Conservation (phyloP, 345 rosid genomes). For the Salix exigua region DNA sequence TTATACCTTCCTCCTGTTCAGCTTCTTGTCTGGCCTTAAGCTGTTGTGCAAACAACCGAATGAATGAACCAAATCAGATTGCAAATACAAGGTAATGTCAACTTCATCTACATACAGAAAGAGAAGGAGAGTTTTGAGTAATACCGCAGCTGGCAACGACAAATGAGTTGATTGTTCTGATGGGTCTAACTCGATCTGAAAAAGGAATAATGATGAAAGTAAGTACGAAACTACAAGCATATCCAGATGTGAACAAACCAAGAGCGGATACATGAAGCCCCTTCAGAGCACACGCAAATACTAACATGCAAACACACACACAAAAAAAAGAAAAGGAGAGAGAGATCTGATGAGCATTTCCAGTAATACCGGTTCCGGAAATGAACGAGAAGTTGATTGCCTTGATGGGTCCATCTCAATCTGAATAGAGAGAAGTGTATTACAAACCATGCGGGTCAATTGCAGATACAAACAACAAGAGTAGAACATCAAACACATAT, state of each 20-base stretch:
- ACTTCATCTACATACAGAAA: not conserved
- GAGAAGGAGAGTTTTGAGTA: no score
- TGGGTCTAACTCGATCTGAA: no score
- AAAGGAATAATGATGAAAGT: no score
- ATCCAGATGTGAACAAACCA: no score
- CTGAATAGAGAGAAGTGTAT: constrained; percentile 24
- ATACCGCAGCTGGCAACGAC: not conserved
- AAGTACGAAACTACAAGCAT: no score
- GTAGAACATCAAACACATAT: not conserved
- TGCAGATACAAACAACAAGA: not conserved
- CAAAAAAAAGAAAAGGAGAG: not conserved
- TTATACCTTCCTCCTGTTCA: constrained; percentile 25
- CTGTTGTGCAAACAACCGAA: constrained; percentile 29
- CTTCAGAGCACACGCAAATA: no score
- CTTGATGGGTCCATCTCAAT: constrained; percentile 51
- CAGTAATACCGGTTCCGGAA: constrained; percentile 29
- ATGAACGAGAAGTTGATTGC: constrained; percentile 48
- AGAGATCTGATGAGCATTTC: not conserved
- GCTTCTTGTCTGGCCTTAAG: constrained; percentile 52
- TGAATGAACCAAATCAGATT: not conserved
- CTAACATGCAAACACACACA: not conserved
- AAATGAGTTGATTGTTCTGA: not conserved
- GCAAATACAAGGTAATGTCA: not conserved
- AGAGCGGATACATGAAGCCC: no score
- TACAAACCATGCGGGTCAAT: not conserved